A percentile compares a stretch with the other conserved stretches of the same genome.
phyloP scores from a whole-genome alignment of 1,284 basidiomycete genomes.

The Hemileia vastatrix region DNA sequence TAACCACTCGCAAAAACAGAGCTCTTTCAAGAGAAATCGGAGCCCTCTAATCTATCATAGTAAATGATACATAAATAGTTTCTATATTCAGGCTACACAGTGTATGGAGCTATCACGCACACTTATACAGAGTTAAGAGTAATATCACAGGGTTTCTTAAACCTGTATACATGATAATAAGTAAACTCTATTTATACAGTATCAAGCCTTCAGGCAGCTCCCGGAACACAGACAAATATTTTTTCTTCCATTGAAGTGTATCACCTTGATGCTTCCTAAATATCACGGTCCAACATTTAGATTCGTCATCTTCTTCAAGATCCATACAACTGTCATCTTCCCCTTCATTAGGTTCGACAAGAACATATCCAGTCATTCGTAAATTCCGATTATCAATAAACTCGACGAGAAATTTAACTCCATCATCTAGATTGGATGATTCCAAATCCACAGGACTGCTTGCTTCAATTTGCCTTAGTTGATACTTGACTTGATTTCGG shows the following conservation, averaged over 20 bases:
- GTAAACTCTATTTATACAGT: conserved; percentile 4
- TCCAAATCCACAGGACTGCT: background rate
- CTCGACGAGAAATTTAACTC: conserved; percentile 12
- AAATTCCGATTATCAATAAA: conserved; percentile 19
- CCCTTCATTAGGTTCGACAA: conserved; percentile 1
- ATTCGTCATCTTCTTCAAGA: background rate
- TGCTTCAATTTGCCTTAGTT: conserved; percentile 5
- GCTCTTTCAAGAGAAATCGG: too few relatives aligned
- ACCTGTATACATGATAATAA: too few relatives aligned
- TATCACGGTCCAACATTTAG: conserved; percentile 2
- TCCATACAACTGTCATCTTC: background rate
- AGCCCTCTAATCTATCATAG: too few relatives aligned
- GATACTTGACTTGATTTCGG: background rate
- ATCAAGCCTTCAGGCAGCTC: conserved; percentile 6
- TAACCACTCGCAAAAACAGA: too few relatives aligned
- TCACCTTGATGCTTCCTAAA: conserved; percentile 19
- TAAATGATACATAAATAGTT: too few relatives aligned
- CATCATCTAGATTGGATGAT: background rate
- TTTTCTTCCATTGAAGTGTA: conserved; percentile 16
- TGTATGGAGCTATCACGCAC: too few relatives aligned
- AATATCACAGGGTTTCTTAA: too few relatives aligned
- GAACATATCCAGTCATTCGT: conserved; percentile 11
- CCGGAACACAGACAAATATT: conserved; percentile 9
- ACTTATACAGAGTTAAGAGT: too few relatives aligned
- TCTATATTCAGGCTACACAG: too few relatives aligned